Evolutionary conservation across 305 asterid genomes (phyloP), one percentile per base, ranked within the genome.

Genomic region (Fraxinus sp.): DNA sequence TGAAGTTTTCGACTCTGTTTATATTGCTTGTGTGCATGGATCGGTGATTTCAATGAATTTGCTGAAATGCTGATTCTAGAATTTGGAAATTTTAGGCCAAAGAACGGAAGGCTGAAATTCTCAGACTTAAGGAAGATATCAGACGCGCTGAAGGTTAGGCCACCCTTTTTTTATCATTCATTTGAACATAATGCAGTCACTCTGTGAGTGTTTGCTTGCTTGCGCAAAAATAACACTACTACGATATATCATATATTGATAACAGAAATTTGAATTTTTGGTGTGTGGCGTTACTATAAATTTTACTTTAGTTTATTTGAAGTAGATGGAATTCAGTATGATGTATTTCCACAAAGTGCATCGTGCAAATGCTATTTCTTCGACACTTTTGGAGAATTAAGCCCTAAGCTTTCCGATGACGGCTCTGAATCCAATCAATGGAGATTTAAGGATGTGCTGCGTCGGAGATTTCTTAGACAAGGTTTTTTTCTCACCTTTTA

Each of bases 311-410:
- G 30, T 88, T 81, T 83, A 62, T 71, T 71, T 84, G 20, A 36
- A 52, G 70, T 87, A 96, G 99, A 92, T 83, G 95, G 95, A 41
- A 77, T 90, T 83, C 94, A 90, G 81, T 91, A 82, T 36, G 99
- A 92, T 84, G 85, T 92, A 79, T 92, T 90, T 91, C 98, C 98
- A 14, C 90, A 86, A 85, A 85, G 84, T 82, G 91, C 89, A 68
- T 85, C 92, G 28, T 97, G 99, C 93, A 97, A 92, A 82, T 97
- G 99, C 92, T 93, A 92, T 89, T 97, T 95, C 93, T 95, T 89
- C 80, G 94, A 95, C 88, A 85, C 87, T 87, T 84, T 92, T 92
- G 96, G 97, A 80, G 84, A 87, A 73, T 86, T 84, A 52, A 90
- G 91, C 85, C 87, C 90, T 77, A 84, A 39, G 70, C 76, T 46